Base-by-base conservation (phyloP, 495 filamentous ascomycete genomes). In the Daldinia loculata region DNA sequence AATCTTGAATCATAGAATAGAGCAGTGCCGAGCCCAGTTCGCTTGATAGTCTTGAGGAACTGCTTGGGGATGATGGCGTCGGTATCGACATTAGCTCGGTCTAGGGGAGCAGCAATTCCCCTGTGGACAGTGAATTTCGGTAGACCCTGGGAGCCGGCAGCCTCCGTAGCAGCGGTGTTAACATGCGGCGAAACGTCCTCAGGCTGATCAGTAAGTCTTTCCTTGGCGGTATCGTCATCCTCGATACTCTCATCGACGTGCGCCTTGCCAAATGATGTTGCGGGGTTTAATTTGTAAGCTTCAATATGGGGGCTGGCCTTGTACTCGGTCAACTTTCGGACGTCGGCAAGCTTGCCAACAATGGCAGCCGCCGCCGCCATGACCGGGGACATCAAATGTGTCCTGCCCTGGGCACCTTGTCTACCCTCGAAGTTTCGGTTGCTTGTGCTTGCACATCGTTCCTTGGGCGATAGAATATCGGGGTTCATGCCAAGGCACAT, bases 401-500 rank as follows among this genome's bases (percentile, higher is more conserved):
- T 99, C 66, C 95, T 89, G 56, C 95, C 94, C 68, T 91, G 89
- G 57, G 95, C 94, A 77, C 95, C 95, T 82, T 99, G 95, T 71
- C 95, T 90, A 55, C 95, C 95, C 80, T 98, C 95, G 73, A 98
- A 99, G 76, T 99, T 99, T 69, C 95, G 92, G 83, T 99, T 98
- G 72, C 91, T 95, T 65, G 95, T 99, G 78, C 89, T 93, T 41
- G 95, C 95, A 75, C 95, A 99, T 63, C 95, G 89, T 83, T 99
- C 95, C 76, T 90, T 87, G 50, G 95, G 95, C 2, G 92, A 89
- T n/a, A 98, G 87, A 72, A 99, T 97, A 80, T 99, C 95, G 0
- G 95, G 94, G 84, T 99, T 99, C 95, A 99, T 99, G 79, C 95
- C 95, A 30, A 99, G 87, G 74, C 95, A 99, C 95, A 99, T 99